Evolutionary conservation across 169 alveolate species (phyloP), one percentile per base, ranked within the genome.

Genomic region (Plasmodium yoelii): DNA sequence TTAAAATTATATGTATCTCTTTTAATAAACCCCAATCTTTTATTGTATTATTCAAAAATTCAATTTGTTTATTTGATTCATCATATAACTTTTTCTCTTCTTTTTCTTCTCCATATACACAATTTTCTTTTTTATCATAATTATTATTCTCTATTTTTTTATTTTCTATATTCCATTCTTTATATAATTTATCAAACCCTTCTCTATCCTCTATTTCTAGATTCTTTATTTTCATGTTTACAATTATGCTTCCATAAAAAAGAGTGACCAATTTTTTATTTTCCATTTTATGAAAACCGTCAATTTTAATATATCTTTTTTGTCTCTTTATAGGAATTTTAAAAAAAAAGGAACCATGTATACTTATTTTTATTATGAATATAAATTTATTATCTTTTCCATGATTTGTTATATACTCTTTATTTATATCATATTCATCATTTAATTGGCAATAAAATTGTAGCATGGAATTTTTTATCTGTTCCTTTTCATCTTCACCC

Each of bases 261-360:
- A 86, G 22, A 5, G 73, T 28, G 15, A 86, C 4, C 12, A 19
- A 9, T 0, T 86, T 87, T 9, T n/a, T 70, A 49, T 63, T 61
- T 70, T 63, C 60, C 10, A 57, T 46, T 55, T 28, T 42, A 70
- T 70, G 15, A 5, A 60, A 57, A 19, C 47, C 28, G 5, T 49
- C 59, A 57, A 86, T 59, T 53, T 86, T 86, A 7, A 86, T 60
- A 61, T 57, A 72, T 47, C 6, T 57, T 53, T 70, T 70, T 53
- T 53, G 39, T 53, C 42, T 60, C 42, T 34, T 34, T 15, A 86
- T 5, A 15, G 87, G 87, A 9, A 86, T 64, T 86, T 68, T 72
- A 56, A 86, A 86, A 86, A 59, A 86, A 44, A 68, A 60, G 39
- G 91, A 86, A 18, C 91, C 91, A 70, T 34, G 12, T 24, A 47